These are phyloP conservation scores for Fusarium paranaense DNA, from an alignment of 2,329 filamentous ascomycete species.

Conservation along the genomic window DNA sequence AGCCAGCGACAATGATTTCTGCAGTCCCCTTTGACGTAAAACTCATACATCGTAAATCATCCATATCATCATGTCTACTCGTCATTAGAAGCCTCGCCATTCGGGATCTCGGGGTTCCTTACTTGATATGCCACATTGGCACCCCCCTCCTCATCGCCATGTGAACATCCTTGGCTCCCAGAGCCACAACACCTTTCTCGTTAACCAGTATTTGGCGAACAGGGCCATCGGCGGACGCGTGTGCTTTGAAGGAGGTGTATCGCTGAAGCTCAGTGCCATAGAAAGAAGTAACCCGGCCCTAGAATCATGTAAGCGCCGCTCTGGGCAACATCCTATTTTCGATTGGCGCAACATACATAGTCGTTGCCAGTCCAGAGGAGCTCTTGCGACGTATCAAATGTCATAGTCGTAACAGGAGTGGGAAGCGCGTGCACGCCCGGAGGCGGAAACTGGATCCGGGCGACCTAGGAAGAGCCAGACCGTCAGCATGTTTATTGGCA, in stretches of 20 bases:
- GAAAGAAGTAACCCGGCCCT: constrained; percentile 92
- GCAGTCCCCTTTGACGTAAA: constrained; percentile 88
- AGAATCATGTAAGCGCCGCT: constrained; percentile 38
- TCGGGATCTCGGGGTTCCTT: constrained; percentile 47
- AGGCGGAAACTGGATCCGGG: constrained; percentile 83
- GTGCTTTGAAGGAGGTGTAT: constrained; percentile 91
- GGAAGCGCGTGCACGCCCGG: constrained; percentile 77
- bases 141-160: constrained; percentile 86
- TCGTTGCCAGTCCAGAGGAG: constrained; percentile 94
- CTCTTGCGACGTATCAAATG: constrained; percentile 91
- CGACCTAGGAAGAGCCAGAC: constrained; percentile 66
- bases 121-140: constrained; percentile 89
- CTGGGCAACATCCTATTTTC: not conserved
- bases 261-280: constrained; percentile 85
- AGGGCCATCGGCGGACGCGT: constrained; percentile 77
- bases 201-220: constrained; percentile 92
- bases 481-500: constrained; percentile 12
- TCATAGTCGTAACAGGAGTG: constrained; percentile 81
- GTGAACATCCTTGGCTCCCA: constrained; percentile 87
- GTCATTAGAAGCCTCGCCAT: constrained; percentile 30
- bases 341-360: constrained; percentile 69
- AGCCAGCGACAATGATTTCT: constrained; percentile 88
- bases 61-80: constrained; percentile 78
- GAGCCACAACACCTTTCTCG: constrained; percentile 88
- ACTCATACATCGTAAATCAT: constrained; percentile 92